Conservation (phyloP, 1,284 basidiomycete species). For the Ganoderma lingzhi region DNA sequence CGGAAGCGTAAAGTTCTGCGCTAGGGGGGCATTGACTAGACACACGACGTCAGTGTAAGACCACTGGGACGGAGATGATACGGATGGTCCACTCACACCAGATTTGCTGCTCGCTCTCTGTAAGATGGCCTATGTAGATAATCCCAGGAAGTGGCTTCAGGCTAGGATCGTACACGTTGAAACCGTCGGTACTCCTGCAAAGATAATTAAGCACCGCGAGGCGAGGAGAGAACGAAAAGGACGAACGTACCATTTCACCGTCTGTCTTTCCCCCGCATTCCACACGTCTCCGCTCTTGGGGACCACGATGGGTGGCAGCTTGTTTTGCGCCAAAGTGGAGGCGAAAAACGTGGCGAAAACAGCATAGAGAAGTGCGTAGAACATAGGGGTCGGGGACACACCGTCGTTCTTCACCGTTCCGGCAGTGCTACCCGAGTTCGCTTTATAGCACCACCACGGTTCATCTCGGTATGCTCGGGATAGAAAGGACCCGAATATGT, state of each 20-base stretch:
- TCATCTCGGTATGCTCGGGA: neutral
- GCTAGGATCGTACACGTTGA: constrained; percentile 12
- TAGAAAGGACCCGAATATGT: neutral
- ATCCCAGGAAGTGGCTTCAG: constrained; percentile 6
- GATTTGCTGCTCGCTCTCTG: neutral
- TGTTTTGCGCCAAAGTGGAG: neutral
- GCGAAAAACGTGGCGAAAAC: neutral
- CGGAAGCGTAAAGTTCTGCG: neutral
- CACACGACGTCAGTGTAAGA: neutral
- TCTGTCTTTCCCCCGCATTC: neutral
- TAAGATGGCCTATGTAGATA: constrained; percentile 7
- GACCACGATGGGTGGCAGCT: neutral
- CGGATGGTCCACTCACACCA: neutral
- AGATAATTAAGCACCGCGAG: neutral
- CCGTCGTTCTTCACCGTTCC: neutral
- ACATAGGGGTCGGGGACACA: neutral
- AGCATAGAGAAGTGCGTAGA: neutral
- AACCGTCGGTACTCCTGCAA: constrained; percentile 1
- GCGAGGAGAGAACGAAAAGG: neutral
- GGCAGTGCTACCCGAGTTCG: neutral
- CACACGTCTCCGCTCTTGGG: constrained; percentile 1
- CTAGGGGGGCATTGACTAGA: neutral
- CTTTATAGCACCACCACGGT: neutral
- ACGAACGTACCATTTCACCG: neutral
- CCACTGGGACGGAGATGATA: neutral